Evolutionary conservation across 2,329 filamentous ascomycete species (phyloP), one percentile per base, ranked within the genome.

Genomic region (Stemphylium vesicarium): DNA sequence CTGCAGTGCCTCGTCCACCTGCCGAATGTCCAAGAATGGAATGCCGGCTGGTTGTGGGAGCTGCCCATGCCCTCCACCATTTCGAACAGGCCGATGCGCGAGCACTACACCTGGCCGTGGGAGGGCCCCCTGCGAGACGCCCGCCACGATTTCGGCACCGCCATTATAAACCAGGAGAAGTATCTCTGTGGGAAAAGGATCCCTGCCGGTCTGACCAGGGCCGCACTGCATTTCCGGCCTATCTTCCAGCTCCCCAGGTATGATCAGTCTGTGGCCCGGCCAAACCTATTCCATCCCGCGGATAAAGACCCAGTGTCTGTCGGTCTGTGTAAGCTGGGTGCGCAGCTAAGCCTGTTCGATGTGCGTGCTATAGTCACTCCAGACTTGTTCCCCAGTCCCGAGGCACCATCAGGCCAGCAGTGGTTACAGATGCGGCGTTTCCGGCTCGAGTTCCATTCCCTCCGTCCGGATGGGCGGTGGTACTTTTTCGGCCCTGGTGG

Each of bases 391-490:
- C 57, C 54, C 43, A 15, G 9, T 37, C 47, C 47, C 37, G 40
- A 52, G 26, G 50, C 31, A 39, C 22, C 57, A 56, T 11, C 26
- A 20, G 33, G 41, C 12, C 49, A 53, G 40, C 57, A 59, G 41
- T 57, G 57, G 57, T 50, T 49, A 48, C 54, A 52, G 24, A 60
- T 60, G 57, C 57, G 35, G 39, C 54, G 54, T 15, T 60, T 54
- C 50, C 43, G 57, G 37, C 57, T 60, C 15, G 50, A 60, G 22
- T 56, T 60, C 11, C 55, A 60, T 53, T n/a, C 51, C 39, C 47
- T 58, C n/a, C 40, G 55, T 46, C 57, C 57, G 44, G 55, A 58
- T 22, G 55, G 57, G 16, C 50, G 51, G 32, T 60, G 57, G 57
- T 60, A 60, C 40, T 60, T 60, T 43, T n/a, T 55, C 12, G 55